Percentiles rank a stretch among this genome's conserved stretches.
These are phyloP conservation scores for Elsinoe necatrix DNA, from an alignment of 2,329 filamentous ascomycete species.

Conservation along the genomic window DNA sequence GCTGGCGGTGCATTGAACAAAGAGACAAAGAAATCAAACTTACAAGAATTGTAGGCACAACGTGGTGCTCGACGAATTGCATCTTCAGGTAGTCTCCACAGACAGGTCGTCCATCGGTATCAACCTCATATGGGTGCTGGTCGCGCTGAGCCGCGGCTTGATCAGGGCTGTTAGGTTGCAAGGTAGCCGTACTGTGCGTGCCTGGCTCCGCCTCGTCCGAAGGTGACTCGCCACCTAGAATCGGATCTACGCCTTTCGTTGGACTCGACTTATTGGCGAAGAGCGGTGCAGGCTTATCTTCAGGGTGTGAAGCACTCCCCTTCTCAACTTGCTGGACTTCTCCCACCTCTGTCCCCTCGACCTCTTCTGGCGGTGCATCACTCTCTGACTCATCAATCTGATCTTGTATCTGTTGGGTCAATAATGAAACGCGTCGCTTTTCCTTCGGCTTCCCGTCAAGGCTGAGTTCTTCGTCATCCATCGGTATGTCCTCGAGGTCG, in stretches of 20 bases:
- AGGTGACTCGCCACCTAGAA: slow-evolving; percentile 9
- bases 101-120: slow-evolving; percentile 60
- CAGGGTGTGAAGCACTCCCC: slow-evolving; percentile 38
- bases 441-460: slow-evolving; percentile 20
- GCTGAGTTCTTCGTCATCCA: background rate
- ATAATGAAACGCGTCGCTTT: slow-evolving; percentile 30
- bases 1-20: too few relatives aligned
- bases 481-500: background rate
- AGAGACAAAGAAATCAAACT: slow-evolving; percentile 32
- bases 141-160: slow-evolving; percentile 12
- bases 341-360: background rate
- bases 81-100: slow-evolving; percentile 94
- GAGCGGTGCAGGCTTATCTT: slow-evolving; percentile 61
- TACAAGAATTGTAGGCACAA: slow-evolving; percentile 92
- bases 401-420: slow-evolving; percentile 34
- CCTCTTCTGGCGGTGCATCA: slow-evolving; percentile 15
- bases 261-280: slow-evolving; percentile 41
- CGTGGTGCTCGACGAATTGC: slow-evolving; percentile 87
- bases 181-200: slow-evolving; percentile 19
- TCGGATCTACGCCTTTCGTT: slow-evolving; percentile 14
- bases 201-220: slow-evolving; percentile 17
- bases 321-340: background rate
- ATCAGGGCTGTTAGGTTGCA: slow-evolving; percentile 17
- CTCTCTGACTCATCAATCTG: slow-evolving; percentile 24
- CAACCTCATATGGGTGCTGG: slow-evolving; percentile 44